Percentiles rank a stretch among this genome's conserved stretches.
Conservation (phyloP, 2,329 filamentous ascomycete species). For the Calycina marina region DNA sequence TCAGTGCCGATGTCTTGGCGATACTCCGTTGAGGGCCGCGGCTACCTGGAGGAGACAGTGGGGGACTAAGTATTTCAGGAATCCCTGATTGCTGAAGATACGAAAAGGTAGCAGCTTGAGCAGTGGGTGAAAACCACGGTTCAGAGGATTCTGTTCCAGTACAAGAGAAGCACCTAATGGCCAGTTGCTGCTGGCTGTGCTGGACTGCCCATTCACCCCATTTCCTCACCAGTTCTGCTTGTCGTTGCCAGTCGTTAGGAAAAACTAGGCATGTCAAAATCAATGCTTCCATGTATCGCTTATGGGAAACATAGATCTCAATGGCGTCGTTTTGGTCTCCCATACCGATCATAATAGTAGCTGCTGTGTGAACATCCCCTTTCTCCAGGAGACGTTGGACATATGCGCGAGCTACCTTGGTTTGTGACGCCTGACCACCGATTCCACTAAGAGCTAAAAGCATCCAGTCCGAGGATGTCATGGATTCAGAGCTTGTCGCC, state of each 20-base stretch:
- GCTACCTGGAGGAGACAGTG: constrained; percentile 57
- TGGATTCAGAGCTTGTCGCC: constrained; percentile 66
- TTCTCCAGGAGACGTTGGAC: constrained; percentile 81
- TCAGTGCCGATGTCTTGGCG: constrained; percentile 70
- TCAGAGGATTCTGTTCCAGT: constrained; percentile 74
- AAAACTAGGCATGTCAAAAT: constrained; percentile 73
- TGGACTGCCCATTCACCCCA: constrained; percentile 91
- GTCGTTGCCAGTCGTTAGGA: constrained; percentile 79
- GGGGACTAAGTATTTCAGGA: constrained; percentile 50
- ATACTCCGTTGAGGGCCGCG: constrained; percentile 46
- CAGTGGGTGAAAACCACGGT: constrained; percentile 76
- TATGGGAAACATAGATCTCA: constrained; percentile 87
- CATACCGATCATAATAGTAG: constrained; percentile 82
- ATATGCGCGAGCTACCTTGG: constrained; percentile 81
- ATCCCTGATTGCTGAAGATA: constrained; percentile 44
- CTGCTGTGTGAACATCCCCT: constrained; percentile 81
- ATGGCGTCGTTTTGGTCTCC: constrained; percentile 90
- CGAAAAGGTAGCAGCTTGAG: constrained; percentile 43
- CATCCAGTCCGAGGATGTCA: constrained; percentile 96
- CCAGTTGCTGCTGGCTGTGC: constrained; percentile 75
- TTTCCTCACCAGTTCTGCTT: constrained; percentile 74
- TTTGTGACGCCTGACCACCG: constrained; percentile 61
- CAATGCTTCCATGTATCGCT: constrained; percentile 82
- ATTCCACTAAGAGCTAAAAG: constrained; percentile 81
- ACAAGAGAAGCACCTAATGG: constrained; percentile 86